Conservation (phyloP, 495 filamentous ascomycete species). For the Penicillium roqueforti region DNA sequence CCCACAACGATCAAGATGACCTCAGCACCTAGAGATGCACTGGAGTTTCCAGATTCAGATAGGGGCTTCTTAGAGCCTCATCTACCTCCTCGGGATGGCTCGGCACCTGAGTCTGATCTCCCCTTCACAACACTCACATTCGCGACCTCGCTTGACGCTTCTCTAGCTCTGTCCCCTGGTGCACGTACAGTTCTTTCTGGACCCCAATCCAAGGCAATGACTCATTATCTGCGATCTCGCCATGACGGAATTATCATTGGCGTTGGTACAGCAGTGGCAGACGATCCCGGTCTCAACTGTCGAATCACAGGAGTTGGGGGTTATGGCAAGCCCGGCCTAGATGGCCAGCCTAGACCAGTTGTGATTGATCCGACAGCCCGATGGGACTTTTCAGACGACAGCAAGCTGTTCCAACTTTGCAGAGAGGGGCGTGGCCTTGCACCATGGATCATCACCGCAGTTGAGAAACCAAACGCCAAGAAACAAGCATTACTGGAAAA, state of each 20-base stretch:
- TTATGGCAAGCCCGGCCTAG: slow-evolving; percentile 41
- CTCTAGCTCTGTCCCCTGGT: slow-evolving; percentile 68
- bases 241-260: slow-evolving; percentile 89
- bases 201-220: slow-evolving; percentile 80
- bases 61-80: slow-evolving; percentile 42
- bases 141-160: slow-evolving; percentile 79
- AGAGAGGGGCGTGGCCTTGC: slow-evolving; percentile 59
- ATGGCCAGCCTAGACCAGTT: slow-evolving; percentile 68
- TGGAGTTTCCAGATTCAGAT: slow-evolving; percentile 38
- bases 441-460: slow-evolving; percentile 59
- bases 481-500: slow-evolving; percentile 34
- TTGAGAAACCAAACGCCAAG: slow-evolving; percentile 22
- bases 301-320: slow-evolving; percentile 55
- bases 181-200: slow-evolving; percentile 75
- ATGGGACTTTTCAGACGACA: slow-evolving; percentile 57
- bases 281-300: slow-evolving; percentile 82
- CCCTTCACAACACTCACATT: slow-evolving; percentile 79
- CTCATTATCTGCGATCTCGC: slow-evolving; percentile 76
- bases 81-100: slow-evolving; percentile 30
- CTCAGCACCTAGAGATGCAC: slow-evolving; percentile 22
- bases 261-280: slow-evolving; percentile 74
- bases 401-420: slow-evolving; percentile 63
- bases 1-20: slow-evolving; percentile 1
- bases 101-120: slow-evolving; percentile 19
- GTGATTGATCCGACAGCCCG: slow-evolving; percentile 69